Percentiles rank a stretch among this genome's conserved stretches.
Conservation (phyloP, 2,329 filamentous ascomycete species). For the Diaporthe humulicola region DNA sequence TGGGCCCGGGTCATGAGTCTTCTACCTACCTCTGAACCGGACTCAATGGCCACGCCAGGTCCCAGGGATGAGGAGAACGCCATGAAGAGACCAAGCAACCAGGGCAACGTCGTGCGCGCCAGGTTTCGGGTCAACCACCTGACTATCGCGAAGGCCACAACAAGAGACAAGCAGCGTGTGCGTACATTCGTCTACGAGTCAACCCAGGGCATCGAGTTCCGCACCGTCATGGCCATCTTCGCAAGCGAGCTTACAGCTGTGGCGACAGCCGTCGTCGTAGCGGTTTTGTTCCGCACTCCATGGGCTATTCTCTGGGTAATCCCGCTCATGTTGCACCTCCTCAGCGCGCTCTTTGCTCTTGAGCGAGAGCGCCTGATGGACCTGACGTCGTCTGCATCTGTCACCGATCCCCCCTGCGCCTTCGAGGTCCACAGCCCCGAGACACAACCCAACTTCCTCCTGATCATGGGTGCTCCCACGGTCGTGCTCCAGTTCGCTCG, state of each 20-base stretch:
- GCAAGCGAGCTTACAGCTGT: conserved; percentile 35
- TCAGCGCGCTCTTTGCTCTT: conserved; percentile 37
- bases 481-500: conserved; percentile 43
- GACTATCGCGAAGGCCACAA: conserved; percentile 22
- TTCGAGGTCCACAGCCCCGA: conserved; percentile 42
- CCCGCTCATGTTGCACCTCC: conserved; percentile 35
- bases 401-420: conserved; percentile 33
- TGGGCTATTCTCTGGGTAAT: conserved; percentile 38
- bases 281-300: conserved; percentile 8
- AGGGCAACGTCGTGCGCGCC: neutral
- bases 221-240: conserved; percentile 24
- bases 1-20: conserved; percentile 39
- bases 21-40: conserved; percentile 25
- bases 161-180: conserved; percentile 7
- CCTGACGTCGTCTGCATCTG: conserved; percentile 6
- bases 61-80: neutral
- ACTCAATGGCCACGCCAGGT: neutral
- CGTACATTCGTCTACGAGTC: conserved; percentile 37
- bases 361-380: conserved; percentile 35
- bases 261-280: neutral
- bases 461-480: neutral
- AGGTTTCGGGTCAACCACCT: conserved; percentile 32
- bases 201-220: conserved; percentile 9
- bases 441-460: conserved; percentile 40
- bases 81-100: conserved; percentile 1